A percentile compares a stretch with the other conserved stretches of the same genome.
Conservation (phyloP, 73 alveolate genomes). For the Paraurostyla sp. region DNA sequence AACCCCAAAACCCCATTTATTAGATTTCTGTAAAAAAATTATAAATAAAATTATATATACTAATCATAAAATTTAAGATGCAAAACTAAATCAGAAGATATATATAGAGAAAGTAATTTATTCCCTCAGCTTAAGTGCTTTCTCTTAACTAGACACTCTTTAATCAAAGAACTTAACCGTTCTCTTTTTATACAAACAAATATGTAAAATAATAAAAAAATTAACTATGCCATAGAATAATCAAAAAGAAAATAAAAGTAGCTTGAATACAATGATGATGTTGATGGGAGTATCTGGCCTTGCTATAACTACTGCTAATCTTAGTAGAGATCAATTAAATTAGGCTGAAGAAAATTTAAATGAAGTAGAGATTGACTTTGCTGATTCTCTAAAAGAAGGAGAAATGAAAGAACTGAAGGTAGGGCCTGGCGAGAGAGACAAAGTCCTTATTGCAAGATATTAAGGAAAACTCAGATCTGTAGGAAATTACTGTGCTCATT, state of each 20-base stretch:
- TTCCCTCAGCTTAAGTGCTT: too few relatives aligned
- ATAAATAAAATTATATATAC: too few relatives aligned
- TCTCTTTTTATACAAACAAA: too few relatives aligned
- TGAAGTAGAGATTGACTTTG: conserved; percentile 41
- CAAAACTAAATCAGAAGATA: conserved; percentile 30
- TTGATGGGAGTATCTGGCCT: too few relatives aligned
- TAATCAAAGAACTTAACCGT: too few relatives aligned
- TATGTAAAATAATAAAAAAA: too few relatives aligned
- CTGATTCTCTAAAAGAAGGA: conserved; percentile 50
- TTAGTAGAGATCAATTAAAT: neutral
- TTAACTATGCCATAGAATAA: too few relatives aligned
- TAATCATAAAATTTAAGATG: neutral
- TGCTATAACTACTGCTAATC: neutral
- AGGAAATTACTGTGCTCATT: conserved; percentile 89
- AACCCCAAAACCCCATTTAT: too few relatives aligned
- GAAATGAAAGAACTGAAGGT: conserved; percentile 68
- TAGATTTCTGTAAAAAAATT: too few relatives aligned
- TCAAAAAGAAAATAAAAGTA: too few relatives aligned
- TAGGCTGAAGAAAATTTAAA: neutral
- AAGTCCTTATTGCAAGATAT: conserved; percentile 63
- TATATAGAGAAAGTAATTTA: conserved; percentile 27
- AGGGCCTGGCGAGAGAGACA: conserved; percentile 65
- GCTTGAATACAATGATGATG: too few relatives aligned
- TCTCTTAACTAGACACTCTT: neutral
- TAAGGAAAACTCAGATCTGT: conserved; percentile 71